A percentile compares a stretch with the other conserved stretches of the same genome.
phyloP scores from a whole-genome alignment of 2,329 filamentous ascomycete genomes.

The Shiraia bambusicola region DNA sequence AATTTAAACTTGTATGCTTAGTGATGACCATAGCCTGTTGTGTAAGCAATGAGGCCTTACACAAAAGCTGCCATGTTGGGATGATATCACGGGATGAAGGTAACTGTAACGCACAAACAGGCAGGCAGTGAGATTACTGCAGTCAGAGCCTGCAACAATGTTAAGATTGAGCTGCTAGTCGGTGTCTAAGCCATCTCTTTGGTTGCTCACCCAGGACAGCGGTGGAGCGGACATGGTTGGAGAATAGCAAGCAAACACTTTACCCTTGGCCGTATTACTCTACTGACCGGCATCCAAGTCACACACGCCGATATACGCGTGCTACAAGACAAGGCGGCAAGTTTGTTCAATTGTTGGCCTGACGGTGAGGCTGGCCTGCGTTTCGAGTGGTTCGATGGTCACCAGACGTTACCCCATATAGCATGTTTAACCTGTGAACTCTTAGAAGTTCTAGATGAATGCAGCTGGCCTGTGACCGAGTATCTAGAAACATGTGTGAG shows the following conservation, averaged over 20 bases:
- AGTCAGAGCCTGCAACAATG: too few relatives aligned
- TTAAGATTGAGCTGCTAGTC: too few relatives aligned
- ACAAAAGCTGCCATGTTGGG: neutral
- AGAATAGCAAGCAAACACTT: conserved; percentile 1
- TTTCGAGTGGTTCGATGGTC: neutral
- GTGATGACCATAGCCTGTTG: neutral
- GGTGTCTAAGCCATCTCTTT: too few relatives aligned
- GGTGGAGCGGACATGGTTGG: neutral
- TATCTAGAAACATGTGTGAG: too few relatives aligned
- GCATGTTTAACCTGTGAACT: too few relatives aligned
- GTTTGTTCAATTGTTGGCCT: neutral
- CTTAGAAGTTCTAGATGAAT: too few relatives aligned
- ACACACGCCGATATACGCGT: too few relatives aligned
- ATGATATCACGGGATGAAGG: neutral
- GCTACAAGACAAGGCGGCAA: neutral
- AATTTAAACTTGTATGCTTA: too few relatives aligned
- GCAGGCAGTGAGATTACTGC: neutral
- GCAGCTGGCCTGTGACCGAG: too few relatives aligned
- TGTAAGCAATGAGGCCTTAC: neutral
- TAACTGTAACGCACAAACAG: conserved; percentile 1
- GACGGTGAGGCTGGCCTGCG: neutral
- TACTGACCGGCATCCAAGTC: too few relatives aligned
- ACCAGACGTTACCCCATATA: neutral
- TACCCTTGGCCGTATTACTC: neutral
- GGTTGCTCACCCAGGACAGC: too few relatives aligned